Evolutionary conservation across 805 yeast genomes (phyloP), one percentile per base, ranked within the genome.

Genomic region (baker's yeast (Saccharomyces cerevisiae)): DNA sequence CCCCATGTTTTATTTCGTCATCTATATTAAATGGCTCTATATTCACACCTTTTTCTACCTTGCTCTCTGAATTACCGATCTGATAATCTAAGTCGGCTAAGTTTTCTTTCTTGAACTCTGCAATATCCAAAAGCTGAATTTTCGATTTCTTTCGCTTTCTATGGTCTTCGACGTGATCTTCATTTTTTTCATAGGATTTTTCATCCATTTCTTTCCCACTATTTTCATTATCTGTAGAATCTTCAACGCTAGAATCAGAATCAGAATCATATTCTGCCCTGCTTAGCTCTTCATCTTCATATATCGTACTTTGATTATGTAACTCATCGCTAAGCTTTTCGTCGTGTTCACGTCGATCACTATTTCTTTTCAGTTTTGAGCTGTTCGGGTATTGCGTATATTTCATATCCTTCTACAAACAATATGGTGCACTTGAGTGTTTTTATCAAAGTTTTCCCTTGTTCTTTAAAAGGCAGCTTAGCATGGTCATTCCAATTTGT

Each of bases 1-100:
- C 65, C 0, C 85, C 86, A 47, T 73, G 73, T 48, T 73, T 71
- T n/a, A 70, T 63, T 61, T 82, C 87, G 31, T 77, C 72, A 9
- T 73, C 65, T 41, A 82, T 60, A 63, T 77, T 73, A 61, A 82
- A 82, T 0, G 82, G 76, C 57, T 82, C 87, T 0, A 81, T 59
- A 53, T 71, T 69, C 9, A 77, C 59, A 14, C 53, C 63, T 24
- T 55, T 58, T 2, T 56, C 61, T 28, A 59, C 60, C 14, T 59
- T 61, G 58, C 24, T 59, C 53, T 9, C 30, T 55, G 22, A 6
- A 10, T 36, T 36, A 2, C 6, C 43, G 17, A 36, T 21, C 5
- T 21, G 5, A 36, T 6, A 8, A 17, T 36, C 24, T 21, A 36
- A 17, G 10, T 17, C 43, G 6, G 11, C 43, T 24, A 36, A 17